A percentile compares a stretch with the other conserved stretches of the same genome.
These are phyloP conservation scores for Gracilariopsis chorda DNA, from an alignment of 23 red algal species.

Conservation along the genomic window DNA sequence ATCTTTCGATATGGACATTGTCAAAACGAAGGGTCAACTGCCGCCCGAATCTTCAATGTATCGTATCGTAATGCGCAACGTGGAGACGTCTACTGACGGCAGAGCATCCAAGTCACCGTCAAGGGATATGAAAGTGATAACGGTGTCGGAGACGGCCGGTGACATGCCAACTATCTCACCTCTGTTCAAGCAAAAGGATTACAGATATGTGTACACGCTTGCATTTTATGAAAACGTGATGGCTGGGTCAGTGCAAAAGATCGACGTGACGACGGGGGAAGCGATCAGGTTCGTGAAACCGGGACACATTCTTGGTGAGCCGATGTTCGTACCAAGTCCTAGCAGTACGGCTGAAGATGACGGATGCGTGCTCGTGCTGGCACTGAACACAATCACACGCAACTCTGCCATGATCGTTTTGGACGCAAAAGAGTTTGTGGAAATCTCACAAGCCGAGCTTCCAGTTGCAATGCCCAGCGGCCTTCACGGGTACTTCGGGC, in stretches of 20 bases:
- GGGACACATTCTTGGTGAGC: conserved; percentile 15
- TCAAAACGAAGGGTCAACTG: not conserved
- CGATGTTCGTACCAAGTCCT: conserved; percentile 37
- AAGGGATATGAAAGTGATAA: no score
- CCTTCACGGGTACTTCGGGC: no score
- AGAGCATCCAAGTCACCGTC: not conserved
- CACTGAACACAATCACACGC: not conserved
- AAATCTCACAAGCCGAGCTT: conserved; percentile 23
- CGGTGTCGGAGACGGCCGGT: no score
- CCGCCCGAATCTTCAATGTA: not conserved
- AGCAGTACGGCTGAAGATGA: conserved; percentile 37
- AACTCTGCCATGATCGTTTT: conserved; percentile 21
- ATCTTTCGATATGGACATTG: not conserved
- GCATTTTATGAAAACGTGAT: not conserved
- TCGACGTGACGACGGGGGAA: not conserved
- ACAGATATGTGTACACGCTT: not conserved
- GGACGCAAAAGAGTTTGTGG: conserved; percentile 16
- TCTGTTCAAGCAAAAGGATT: not conserved
- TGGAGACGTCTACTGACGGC: not conserved
- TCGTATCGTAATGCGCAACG: not conserved
- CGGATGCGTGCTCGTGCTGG: conserved; percentile 42
- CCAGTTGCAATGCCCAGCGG: not conserved
- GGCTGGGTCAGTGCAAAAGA: not conserved
- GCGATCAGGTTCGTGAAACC: not conserved
- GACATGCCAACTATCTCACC: not conserved